Evolutionary conservation across 768 basidiomycete species (phyloP), one percentile per base, ranked within the genome.

Genomic region (Exsudoporus frostii): DNA sequence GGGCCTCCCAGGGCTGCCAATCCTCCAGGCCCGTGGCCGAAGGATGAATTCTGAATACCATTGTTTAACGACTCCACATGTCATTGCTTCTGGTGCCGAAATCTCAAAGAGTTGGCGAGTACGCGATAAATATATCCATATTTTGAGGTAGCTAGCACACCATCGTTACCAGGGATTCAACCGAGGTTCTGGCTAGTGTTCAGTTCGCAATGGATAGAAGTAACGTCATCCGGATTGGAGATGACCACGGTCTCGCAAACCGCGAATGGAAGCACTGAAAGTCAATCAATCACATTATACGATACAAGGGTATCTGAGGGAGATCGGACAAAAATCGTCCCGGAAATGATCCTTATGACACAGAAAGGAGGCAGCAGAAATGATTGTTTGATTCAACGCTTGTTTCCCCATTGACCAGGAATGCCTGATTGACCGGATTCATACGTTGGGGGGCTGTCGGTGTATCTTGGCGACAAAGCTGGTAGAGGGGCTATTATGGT

Each of bases 381-480:
- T 6, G 4, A 17, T n/a, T n/a, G 17, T 32, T 46, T 53, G 38
- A 27, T 15, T 68, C 55, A 70, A 19, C 42, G 38, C 30, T 63
- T 76, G 60, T 75, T 76, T 45, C 78, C 79, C 84, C 84, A 85
- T 48, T 76, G 75, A 20, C 80, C 82, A 41, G 77, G 71, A 27
- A 75, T 60, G 50, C 74, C 73, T 20, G 80, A 71, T 24, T 72
- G 64, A 19, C 79, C 81, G 15, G 74, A 73, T 25, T 90, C 87
- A 63, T 90, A 90, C 47, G 70, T 74, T 27, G 88, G 88, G 14
- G 88, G 88, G 33, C 71, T 75, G 17, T 89, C 88, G 15, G 79
- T 70, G 44, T 76, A 71, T 29, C 48, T 50, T 30, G n/a, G 41
- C 13, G 48, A 39, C 30, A 54, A 45, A 37, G 44, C 17, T 14